Evolutionary conservation across 2,329 filamentous ascomycete species (phyloP), one percentile per base, ranked within the genome.

Genomic region (Aspergillus fischeri): DNA sequence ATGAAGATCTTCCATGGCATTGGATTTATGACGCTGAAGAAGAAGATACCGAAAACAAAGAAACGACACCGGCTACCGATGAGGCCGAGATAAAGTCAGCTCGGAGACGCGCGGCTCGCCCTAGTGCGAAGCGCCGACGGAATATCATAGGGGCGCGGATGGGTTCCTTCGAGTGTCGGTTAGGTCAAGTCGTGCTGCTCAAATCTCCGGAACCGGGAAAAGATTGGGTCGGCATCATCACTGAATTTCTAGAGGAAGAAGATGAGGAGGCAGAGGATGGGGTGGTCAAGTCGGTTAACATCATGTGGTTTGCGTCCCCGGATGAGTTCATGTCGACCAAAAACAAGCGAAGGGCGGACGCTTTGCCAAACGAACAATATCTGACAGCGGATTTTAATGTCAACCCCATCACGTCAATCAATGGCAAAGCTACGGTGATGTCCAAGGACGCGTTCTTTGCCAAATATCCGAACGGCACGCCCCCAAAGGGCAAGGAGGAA

Each of bases 271-370:
- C 89, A 47, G 72, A 79, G 32, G 68, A 64, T 20, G 65, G 69
- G 48, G 48, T 68, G 28, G 53, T 75, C 62, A 97, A 91, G 79
- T 86, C 87, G 27, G 93, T 90, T 55, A 89, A 88, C 61, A 94
- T 99, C 69, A 88, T 97, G 82, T 99, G 94, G 94, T 97, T 99
- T 71, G 76, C 75, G 24, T 92, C 90, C 0, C 91, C 90, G 0
- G 90, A 96, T 67, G 90, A 89, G 67, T 93, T 97, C 75, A 91
- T 97, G 59, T 85, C 88, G 28, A 94, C 90, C 66, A 89, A 87
- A 70, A 83, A 86, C 57, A 93, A 90, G 76, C 96, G 94, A 77
- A 82, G 91, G 67, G 82, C 79, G 11, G 94, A 99, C 74, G 91
- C 85, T 58, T 73, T 95, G 53, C 84, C 84, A 81, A 95, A 96